Evolutionary conservation across 2,329 filamentous ascomycete species (phyloP), one percentile per base, ranked within the genome.

Genomic region (Monosporascus sp.): DNA sequence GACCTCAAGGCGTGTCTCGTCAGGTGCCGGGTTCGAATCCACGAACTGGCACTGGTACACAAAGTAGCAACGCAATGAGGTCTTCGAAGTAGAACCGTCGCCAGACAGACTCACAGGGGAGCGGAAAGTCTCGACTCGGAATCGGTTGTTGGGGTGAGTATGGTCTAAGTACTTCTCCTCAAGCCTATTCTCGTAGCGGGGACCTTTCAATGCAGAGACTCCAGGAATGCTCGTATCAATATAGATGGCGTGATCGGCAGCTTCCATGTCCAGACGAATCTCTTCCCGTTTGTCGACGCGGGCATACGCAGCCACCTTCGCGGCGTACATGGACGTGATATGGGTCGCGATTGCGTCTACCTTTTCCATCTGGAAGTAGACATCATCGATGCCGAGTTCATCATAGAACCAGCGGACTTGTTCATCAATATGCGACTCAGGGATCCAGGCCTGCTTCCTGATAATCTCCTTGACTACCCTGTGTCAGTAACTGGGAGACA

Each of bases 341-440:
- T 97, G 91, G 71, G 87, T 95, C 62, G 91, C 88, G 67, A 99
- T 95, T 54, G 90, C 90, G 52, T 89, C 85, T 18, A 88, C 88
- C 5, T 81, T 84, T 76, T 97, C 92, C 60, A 93, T 91, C 69
- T 92, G 86, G 76, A 97, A 97, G 79, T 97, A 97, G 74, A 96
- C 93, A 78, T 97, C 94, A 67, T 99, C 94, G 65, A 99, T 99
- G 63, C 94, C 94, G 24, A 99, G 84, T 72, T 95, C 88, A 70
- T 94, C 89, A 78, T 99, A 99, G 78, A 99, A 99, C 93, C 94
- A 99, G 55, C 84, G 81, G 50, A 92, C 89, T 74, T 99, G 92
- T 26, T 85, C 81, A 58, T 95, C 88, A 58, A 97, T 81, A 60
- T 96, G 88, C 50, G 88, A 79, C 53, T 82, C 80, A 2, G 94